These are phyloP conservation scores for Alternaria atra DNA, from an alignment of 2,329 filamentous ascomycete genomes.

Conservation along the genomic window DNA sequence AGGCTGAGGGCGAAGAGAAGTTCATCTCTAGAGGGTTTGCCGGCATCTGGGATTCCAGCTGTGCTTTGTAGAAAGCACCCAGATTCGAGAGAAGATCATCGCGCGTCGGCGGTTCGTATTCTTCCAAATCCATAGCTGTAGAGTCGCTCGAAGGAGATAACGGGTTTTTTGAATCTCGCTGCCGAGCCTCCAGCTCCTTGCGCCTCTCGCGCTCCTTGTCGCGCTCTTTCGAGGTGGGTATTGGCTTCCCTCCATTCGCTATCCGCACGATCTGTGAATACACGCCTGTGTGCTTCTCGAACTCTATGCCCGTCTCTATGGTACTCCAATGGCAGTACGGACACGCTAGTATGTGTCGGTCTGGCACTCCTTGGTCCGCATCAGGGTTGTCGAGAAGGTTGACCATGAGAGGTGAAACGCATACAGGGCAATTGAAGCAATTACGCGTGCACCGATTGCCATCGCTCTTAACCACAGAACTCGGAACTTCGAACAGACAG, in stretches of 20 bases:
- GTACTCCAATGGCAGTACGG: constrained; percentile 94
- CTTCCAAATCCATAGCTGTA: constrained; percentile 10
- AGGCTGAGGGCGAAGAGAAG: constrained; percentile 78
- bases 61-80: constrained; percentile 81
- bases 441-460: constrained; percentile 94
- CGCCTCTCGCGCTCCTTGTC: constrained; percentile 52
- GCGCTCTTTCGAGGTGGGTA: constrained; percentile 52
- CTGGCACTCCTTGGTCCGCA: constrained; percentile 44
- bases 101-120: constrained; percentile 58
- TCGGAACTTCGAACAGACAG: constrained; percentile 95
- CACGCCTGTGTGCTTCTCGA: constrained; percentile 89
- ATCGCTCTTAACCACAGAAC: constrained; percentile 89
- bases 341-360: constrained; percentile 82
- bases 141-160: constrained; percentile 31
- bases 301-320: constrained; percentile 86
- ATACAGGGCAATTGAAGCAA: constrained; percentile 94
- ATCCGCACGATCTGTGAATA: constrained; percentile 79
- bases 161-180: constrained; percentile 26
- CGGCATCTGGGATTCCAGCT: constrained; percentile 68
- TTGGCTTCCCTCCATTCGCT: constrained; percentile 58
- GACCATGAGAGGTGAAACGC: constrained; percentile 80
- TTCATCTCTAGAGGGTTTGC: constrained; percentile 61
- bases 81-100: constrained; percentile 79
- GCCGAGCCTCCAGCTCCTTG: constrained; percentile 39
- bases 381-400: constrained; percentile 69